phyloP scores from a whole-genome alignment of 345 rosid genomes.

The Populus nigra region DNA sequence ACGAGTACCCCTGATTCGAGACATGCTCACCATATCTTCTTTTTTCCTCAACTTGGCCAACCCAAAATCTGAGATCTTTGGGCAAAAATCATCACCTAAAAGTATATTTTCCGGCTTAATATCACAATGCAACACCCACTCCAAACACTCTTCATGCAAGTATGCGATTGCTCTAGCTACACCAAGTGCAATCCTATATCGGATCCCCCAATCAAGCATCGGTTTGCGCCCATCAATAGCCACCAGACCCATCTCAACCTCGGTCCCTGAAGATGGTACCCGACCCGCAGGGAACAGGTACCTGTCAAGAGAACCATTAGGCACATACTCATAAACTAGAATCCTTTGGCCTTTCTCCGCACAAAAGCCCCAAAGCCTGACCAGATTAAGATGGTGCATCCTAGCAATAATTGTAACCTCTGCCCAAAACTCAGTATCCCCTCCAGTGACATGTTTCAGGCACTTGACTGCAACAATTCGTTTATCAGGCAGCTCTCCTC shows the following conservation, averaged over 20 bases:
- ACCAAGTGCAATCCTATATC: constrained; percentile 31
- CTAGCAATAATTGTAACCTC: constrained; percentile 36
- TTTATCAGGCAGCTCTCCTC: constrained; percentile 55
- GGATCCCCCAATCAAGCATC: constrained; percentile 32
- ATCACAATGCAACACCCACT: constrained; percentile 36
- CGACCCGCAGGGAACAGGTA: constrained; percentile 36
- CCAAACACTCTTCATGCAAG: constrained; percentile 34
- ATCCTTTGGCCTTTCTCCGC: constrained; percentile 35
- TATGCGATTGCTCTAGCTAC: constrained; percentile 36
- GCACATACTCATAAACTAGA: constrained; percentile 33
- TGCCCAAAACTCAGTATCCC: constrained; percentile 44
- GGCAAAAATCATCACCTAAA: constrained; percentile 33
- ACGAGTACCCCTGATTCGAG: constrained; percentile 62
- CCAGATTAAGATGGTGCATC: constrained; percentile 37
- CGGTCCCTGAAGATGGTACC: not conserved
- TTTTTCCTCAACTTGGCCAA: constrained; percentile 62
- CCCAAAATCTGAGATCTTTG: constrained; percentile 33
- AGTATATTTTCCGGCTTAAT: constrained; percentile 36
- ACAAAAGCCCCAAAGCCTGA: constrained; percentile 35
- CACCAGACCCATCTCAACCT: constrained; percentile 18
- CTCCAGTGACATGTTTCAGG: constrained; percentile 55
- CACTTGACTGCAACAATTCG: constrained; percentile 64
- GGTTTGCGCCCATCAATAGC: constrained; percentile 11
- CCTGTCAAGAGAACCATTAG: constrained; percentile 31
- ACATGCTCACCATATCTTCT: constrained; percentile 64